Base-by-base conservation (phyloP, 78 protist species). In the Acrasis kona region DNA sequence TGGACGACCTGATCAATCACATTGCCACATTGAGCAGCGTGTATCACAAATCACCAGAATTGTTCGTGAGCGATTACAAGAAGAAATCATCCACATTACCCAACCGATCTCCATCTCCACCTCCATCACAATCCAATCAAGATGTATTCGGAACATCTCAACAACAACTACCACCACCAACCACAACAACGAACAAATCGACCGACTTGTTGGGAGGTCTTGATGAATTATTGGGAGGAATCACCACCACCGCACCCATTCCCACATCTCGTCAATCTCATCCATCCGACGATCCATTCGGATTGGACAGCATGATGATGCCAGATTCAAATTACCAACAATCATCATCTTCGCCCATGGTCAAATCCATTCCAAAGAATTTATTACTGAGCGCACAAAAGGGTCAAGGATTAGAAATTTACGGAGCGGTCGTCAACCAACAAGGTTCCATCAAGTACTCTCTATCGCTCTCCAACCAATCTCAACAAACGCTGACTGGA, bases 11-110 rank as follows among this genome's bases (percentile, higher is more conserved):
- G 35, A 57, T 96, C 67, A 10, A 77, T 36, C 66, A 97, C 65
- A 78, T 97, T 32, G 61, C 91, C 29, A 81, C 96, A 10, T 86
- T 97, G 32, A 88, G 98, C 10, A 86, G 97, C 7, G 98, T 96
- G 66, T 96, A 84, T 84, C 97, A 96, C 89, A 86, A 84, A 76
- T 94, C 95, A 37, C 94, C 98, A 32, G 85, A 40, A 34, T 42
- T 84, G 37, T 91, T 92, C 70, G 79, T 91, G 29, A 69, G 84
- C 58, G 77, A 84, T 41, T 64, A 70, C 70, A 50, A 72, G 77
- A 83, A 36, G 41, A 42, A 57, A 41, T 19, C 39, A 2, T 34
- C 10, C 19, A 4, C 66, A 34, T 3, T 61, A 31, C n/a, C n/a
- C n/a, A n/a, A n/a, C n/a, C n/a, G n/a, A n/a, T n/a, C n/a, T n/a